Evolutionary conservation across 441 rosid genomes (phyloP), one percentile per base, ranked within the genome.

Genomic region (Eutrema salsugineum): DNA sequence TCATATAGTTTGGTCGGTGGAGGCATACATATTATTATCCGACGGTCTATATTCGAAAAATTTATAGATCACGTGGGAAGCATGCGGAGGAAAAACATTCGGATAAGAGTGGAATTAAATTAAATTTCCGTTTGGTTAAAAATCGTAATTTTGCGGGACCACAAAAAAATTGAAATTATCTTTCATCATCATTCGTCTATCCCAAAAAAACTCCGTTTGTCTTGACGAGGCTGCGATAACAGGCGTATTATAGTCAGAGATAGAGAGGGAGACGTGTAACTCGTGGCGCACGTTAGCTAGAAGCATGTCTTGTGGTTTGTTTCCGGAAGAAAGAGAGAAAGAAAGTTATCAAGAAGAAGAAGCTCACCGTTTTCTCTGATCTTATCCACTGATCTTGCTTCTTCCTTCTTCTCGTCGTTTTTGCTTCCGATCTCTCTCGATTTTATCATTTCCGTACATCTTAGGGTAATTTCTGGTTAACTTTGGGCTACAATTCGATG

Each of bases 111-210:
- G 0, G 27, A 24, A 24, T 24, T 3, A 7, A 24, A 20, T 35
- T 19, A 7, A 24, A 20, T 35, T 19, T 60, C 30, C 16, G 40
- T 60, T 60, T 60, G 67, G 61, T 39, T 43, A 30, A 54, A 63
- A 72, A 47, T 47, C 39, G 58, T 8, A 72, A 72, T 36, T 35
- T 35, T 56, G 65, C 71, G 77, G 77, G 77, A 65, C 77, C 77
- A 73, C 71, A 15, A 55, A 64, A 64, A 8, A 65, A 14, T 2
- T 11, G 54, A 27, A 72, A 70, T 20, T 20, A 70, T 50, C 68
- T 36, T 22, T 40, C 51, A 28, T 28, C 66, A 11, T 27, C 40
- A 30, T 15, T 30, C 24, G 2, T 51, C 32, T 57, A 47, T 70
- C 74, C 67, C 36, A 2, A 70, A 71, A 70, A 71, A 40, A 51